These are phyloP conservation scores for Sporothrix luriei DNA, from an alignment of 2,329 filamentous ascomycete genomes.

Conservation along the genomic window DNA sequence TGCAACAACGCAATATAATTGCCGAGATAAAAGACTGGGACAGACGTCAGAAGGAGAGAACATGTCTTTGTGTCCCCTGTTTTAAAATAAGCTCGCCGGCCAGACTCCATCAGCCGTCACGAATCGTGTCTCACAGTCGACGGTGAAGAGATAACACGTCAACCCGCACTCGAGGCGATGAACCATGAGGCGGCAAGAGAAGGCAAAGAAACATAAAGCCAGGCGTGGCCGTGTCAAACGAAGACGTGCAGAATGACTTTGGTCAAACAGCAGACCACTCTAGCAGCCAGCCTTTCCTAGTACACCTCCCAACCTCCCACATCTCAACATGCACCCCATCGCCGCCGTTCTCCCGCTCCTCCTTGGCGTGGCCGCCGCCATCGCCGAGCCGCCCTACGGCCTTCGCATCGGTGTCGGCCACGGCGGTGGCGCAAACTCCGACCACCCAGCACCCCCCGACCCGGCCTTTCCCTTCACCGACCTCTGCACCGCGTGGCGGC, in stretches of 20 bases:
- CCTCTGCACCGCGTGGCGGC: conserved; percentile 21
- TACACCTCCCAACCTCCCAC: not conserved
- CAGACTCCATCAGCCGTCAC: too few species aligned
- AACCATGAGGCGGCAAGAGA: too few species aligned
- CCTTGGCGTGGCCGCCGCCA: not conserved
- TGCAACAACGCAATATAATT: conserved; percentile 7
- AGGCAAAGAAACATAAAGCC: not conserved
- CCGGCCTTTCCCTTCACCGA: conserved; percentile 30
- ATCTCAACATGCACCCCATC: not conserved
- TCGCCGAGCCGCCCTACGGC: not conserved
- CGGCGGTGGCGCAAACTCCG: not conserved
- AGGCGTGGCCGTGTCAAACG: too few species aligned
- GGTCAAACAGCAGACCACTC: too few species aligned
- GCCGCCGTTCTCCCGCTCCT: not conserved
- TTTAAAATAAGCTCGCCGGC: too few species aligned
- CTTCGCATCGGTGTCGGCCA: not conserved
- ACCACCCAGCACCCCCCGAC: conserved; percentile 10
- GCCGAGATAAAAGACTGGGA: not conserved
- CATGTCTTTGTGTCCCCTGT: too few species aligned
- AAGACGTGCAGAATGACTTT: too few species aligned
- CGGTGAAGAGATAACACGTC: too few species aligned
- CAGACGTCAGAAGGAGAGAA: not conserved
- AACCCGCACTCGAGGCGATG: too few species aligned
- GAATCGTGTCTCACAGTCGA: too few species aligned
- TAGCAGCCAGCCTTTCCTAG: not conserved